Evolutionary conservation across 106 monocot species (phyloP).

Genomic region (Posidonia australis): DNA sequence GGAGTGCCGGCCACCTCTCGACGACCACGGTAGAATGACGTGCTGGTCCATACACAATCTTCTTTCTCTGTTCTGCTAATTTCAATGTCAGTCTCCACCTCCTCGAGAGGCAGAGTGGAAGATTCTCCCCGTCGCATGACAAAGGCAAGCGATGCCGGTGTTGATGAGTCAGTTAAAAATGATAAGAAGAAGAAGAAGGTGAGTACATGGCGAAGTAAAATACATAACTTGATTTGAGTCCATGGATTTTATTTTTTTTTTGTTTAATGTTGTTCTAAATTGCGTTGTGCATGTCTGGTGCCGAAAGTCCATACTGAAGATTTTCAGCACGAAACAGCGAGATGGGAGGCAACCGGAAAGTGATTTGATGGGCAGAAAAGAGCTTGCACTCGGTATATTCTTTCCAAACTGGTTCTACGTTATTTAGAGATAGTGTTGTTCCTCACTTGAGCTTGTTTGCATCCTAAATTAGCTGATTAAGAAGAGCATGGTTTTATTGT

Average conservation of each 20-base stretch:
- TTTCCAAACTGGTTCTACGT: too few species aligned
- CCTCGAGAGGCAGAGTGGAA: background rate
- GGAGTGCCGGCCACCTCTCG: background rate
- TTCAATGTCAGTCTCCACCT: background rate
- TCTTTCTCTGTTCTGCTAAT: background rate
- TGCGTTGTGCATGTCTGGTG: background rate
- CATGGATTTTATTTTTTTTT: background rate
- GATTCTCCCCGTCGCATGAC: background rate
- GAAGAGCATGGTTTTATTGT: background rate
- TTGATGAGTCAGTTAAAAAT: background rate
- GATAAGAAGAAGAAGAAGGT: conserved; percentile 10
- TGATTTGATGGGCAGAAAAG: background rate
- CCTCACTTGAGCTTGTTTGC: background rate
- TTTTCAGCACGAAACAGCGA: background rate
- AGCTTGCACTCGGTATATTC: conserved; percentile 1
- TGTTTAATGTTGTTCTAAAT: background rate
- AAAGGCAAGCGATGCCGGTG: background rate
- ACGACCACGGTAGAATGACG: background rate
- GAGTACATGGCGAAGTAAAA: background rate
- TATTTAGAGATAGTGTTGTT: too few species aligned
- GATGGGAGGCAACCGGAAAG: background rate
- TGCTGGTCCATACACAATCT: background rate
- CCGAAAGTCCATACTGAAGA: background rate
- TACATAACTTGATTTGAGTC: background rate
- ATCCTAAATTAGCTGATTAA: background rate